Evolutionary conservation across 495 filamentous ascomycete genomes (phyloP), one percentile per base, ranked within the genome.

Genomic region (Annulohypoxylon moriforme): DNA sequence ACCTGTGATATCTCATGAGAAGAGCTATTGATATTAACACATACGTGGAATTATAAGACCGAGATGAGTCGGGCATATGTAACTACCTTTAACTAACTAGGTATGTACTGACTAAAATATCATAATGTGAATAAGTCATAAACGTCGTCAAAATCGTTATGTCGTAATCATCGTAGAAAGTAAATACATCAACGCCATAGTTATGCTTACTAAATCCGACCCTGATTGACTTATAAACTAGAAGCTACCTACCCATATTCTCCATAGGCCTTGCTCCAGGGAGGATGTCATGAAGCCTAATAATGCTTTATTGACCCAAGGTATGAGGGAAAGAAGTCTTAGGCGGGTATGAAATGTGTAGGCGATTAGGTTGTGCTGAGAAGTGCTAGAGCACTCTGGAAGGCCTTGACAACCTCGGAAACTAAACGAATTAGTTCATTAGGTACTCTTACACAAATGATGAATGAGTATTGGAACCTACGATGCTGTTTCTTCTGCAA

Each of bases 391-490:
- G 93, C 93, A 77, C 85, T 93, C 75, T 94, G 87, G 74, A 96
- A 96, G 29, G 93, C 93, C 71, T 88, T 86, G 9, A 96, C 91
- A 42, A 96, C 93, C 71, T 92, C 86, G 46, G 84, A 83, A 74
- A 94, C 92, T 93, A 67, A 5, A 57, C 59, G 44, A 55, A 50
- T 68, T 18, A 64, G 47, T 24, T 46, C 13, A 14, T 49, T 18
- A 29, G n/a, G n/a, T n/a, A 33, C 7, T 31, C 31, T 9, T 38
- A 20, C 33, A 8, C 31, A 57, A 5, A 9, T 3, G 36, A 52
- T 42, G 29, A 56, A 13, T 14, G 1, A n/a, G 31, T 22, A 13
- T 18, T 1, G n/a, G 31, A 14, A 81, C 89, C 78, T 81, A 94
- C 92, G 89, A 72, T 95, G 93, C 52, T 88, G 82, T 75, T 90